Evolutionary conservation across 2,329 filamentous ascomycete species (phyloP).

Genomic region (Fusarium sp.): DNA sequence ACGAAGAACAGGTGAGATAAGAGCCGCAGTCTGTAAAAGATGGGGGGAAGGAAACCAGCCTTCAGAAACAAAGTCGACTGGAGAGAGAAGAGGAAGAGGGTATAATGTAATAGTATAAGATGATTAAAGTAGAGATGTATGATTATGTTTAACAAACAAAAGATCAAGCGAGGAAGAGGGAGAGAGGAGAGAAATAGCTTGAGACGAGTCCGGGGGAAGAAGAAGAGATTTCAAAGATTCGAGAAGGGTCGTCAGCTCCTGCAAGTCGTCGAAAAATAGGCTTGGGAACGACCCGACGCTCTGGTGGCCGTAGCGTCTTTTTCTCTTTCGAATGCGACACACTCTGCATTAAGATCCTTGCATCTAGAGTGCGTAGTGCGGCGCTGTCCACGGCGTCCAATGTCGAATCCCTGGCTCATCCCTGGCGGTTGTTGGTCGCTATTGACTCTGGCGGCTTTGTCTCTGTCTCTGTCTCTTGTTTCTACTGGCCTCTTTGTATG

Average conservation of each 20-base stretch:
- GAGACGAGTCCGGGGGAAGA: constrained; percentile 33
- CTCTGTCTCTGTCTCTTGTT: constrained; percentile 12
- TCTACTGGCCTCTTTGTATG: background rate
- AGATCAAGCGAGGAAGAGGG: constrained; percentile 23
- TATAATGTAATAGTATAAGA: constrained; percentile 28
- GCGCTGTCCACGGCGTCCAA: constrained; percentile 40
- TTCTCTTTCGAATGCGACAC: constrained; percentile 43
- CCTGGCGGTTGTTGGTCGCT: constrained; percentile 17
- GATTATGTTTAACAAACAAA: constrained; percentile 28
- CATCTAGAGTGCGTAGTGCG: constrained; percentile 25
- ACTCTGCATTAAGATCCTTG: constrained; percentile 46
- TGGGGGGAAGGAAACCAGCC: constrained; percentile 46
- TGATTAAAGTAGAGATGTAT: constrained; percentile 16
- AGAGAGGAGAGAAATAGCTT: constrained; percentile 33
- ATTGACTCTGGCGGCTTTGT: constrained; percentile 5
- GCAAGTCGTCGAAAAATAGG: constrained; percentile 31
- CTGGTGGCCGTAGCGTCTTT: constrained; percentile 48
- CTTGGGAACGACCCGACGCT: constrained; percentile 44
- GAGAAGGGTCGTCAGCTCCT: constrained; percentile 40
- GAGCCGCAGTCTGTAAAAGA: constrained; percentile 10
- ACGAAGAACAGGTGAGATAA: constrained; percentile 21
- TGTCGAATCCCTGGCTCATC: constrained; percentile 36
- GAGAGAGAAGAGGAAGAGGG: constrained; percentile 15
- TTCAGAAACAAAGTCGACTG: constrained; percentile 41
- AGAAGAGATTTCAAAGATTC: constrained; percentile 44